phyloP scores from a whole-genome alignment of 805 yeast species.

The Ogataea sp. region DNA sequence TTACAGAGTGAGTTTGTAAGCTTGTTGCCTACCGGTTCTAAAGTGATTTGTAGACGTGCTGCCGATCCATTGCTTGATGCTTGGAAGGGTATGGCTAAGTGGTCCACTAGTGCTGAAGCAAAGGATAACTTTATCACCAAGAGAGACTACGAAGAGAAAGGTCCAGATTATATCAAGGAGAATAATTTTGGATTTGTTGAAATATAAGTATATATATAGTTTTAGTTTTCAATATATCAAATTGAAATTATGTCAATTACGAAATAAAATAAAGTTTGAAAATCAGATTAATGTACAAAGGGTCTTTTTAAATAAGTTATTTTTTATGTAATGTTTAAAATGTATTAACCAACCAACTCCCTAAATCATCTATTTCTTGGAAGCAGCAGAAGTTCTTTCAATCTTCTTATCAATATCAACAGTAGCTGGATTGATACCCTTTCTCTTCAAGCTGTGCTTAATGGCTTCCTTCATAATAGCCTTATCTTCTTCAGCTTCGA shows the following conservation, averaged over 20 bases:
- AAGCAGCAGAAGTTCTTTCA: conserved; percentile 5
- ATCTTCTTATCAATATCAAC: conserved; percentile 20
- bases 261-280: background rate
- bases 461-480: conserved; percentile 62
- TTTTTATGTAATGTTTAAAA: no score
- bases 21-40: conserved; percentile 61
- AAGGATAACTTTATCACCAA: conserved; percentile 46
- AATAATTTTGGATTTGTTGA: conserved; percentile 56
- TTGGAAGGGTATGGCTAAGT: conserved; percentile 90
- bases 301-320: no score
- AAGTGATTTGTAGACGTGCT: conserved; percentile 55
- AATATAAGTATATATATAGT: conserved; percentile 4
- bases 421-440: conserved; percentile 62
- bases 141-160: conserved; percentile 79
- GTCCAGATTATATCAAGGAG: conserved; percentile 82
- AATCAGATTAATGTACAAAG: background rate
- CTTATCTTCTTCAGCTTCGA: conserved; percentile 70
- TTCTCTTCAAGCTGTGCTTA: conserved; percentile 55
- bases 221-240: background rate
- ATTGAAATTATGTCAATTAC: background rate
- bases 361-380: background rate
- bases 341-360: no score
- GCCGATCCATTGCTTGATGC: conserved; percentile 68
- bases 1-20: conserved; percentile 60
- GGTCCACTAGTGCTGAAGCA: conserved; percentile 46